These are phyloP conservation scores for Termitomyces heimii DNA, from an alignment of 768 basidiomycete species.

Conservation along the genomic window DNA sequence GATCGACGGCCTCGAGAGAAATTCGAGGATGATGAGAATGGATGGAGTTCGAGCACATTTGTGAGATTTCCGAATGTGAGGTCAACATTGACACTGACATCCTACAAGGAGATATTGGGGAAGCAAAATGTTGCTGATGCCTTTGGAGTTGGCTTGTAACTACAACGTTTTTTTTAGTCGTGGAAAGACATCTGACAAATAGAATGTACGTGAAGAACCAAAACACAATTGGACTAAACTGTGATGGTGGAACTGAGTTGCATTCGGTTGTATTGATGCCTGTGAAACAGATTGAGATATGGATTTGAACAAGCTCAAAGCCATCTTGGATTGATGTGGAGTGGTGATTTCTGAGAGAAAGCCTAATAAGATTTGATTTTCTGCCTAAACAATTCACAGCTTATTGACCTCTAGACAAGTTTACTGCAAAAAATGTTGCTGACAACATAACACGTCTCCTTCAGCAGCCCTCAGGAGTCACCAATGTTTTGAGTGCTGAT, in stretches of 20 bases:
- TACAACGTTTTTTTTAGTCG: conserved; percentile 2
- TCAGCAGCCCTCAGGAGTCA: conserved; percentile 32
- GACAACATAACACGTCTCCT: conserved; percentile 76
- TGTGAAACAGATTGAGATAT: conserved; percentile 68
- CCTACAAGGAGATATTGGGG: conserved; percentile 37
- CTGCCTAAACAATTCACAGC: not conserved
- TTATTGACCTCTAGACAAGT: conserved; percentile 57
- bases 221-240: conserved; percentile 47
- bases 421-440: conserved; percentile 69
- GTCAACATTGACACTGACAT: conserved; percentile 39
- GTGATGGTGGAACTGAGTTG: conserved; percentile 16
- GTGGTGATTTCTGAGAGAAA: conserved; percentile 90
- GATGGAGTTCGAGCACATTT: conserved; percentile 31
- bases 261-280: conserved; percentile 27
- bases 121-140: conserved; percentile 44
- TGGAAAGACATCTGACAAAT: not conserved
- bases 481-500: conserved; percentile 40
- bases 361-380: conserved; percentile 48
- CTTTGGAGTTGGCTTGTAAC: conserved; percentile 28
- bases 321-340: conserved; percentile 84
- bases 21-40: conserved; percentile 30
- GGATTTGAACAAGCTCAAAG: conserved; percentile 81
- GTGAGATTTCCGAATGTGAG: conserved; percentile 38
- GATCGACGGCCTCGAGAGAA: too few species aligned
- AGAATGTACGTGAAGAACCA: conserved; percentile 47